Evolutionary conservation across 2,329 filamentous ascomycete genomes (phyloP), one percentile per base, ranked within the genome.

Genomic region (Parastagonospora avenae): DNA sequence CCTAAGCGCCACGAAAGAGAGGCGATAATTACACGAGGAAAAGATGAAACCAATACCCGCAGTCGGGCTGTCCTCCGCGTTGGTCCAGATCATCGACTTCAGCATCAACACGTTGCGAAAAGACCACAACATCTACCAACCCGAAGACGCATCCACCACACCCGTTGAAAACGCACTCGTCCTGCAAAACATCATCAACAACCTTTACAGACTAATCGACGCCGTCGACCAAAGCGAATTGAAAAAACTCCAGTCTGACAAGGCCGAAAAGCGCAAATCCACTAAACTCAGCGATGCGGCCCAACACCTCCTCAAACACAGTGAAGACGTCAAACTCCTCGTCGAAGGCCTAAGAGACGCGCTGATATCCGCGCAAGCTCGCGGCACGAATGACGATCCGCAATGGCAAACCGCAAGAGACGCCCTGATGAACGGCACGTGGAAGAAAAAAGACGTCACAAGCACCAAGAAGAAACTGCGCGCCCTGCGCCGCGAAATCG

Each of bases 381-480:
- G 57, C 24, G 32, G 16, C 12, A 12, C 27, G 4, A 3, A 10
- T 9, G 39, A 31, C 24, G 64, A 69, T 38, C 51, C 58, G 31
- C 47, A 51, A 42, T 68, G 62, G 60, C 37, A 47, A 12, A 65
- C 61, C 8, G 50, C 55, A 12, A 46, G 63, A 16, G 63, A 69
- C n/a, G 64, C 62, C 15, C 42, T 70, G 15, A 52, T 59, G 76
- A 77, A 24, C 70, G 55, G 51, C 1, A 76, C 44, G 49, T 62
- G 62, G 64, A 68, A 66, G 42, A 62, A 69, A 50, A 62, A 64
- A 42, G 59, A 68, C n/a, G 51, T 69, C 41, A 63, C 58, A 6
- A 54, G 43, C 7, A 42, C 60, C 15, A 65, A 67, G 54, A 68
- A 68, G 57, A 66, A 60, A 43, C 42, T 67, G 14, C 42, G 58